Evolutionary conservation across 345 rosid genomes (phyloP), one percentile per base, ranked within the genome.

Genomic region (Rubroshorea leprosula): DNA sequence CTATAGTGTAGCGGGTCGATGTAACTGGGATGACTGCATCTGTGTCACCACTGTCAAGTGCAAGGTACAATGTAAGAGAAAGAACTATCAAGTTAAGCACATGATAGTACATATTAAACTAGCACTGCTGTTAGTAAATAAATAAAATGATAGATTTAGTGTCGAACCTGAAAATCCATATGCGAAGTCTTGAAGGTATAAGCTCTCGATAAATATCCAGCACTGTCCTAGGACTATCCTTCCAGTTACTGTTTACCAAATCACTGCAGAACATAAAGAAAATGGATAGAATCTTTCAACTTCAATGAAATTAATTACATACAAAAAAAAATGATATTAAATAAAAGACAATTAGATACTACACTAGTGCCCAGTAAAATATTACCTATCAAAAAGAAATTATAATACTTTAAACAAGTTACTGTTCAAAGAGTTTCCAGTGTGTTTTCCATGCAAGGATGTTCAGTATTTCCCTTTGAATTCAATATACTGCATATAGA

Each of bases 141-240:
- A 43, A 29, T 41, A 51, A 23, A 1, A 31, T 10, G 16, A 16
- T 18, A 5, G 14, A 49, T 23, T 6, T 38, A 46, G 63, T 52
- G 50, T 62, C 23, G 66, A 68, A 91, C 98, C 98, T 86, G 95
- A 89, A 92, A 61, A 89, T 68, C 96, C 96, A 92, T 69, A 92
- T 83, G 45, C 86, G 89, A 27, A 92, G 85, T 43, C 96, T 90
- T 11, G 78, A 71, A 27, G 60, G 77, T 49, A 89, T 83, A 71
- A 92, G 96, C 69, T 86, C 89, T 15, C 52, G 80, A 73, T 88
- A 88, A 51, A 91, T 65, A 70, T 88, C 86, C 70, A 92, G 79
- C 71, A 92, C 84, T 7, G 96, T 74, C 16, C 59, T 54, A 11
- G 90, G 72, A 63, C 78, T 74, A 73, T 92, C 98, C 23, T 76